Evolutionary conservation across 2,329 filamentous ascomycete species (phyloP).

Genomic region (Coleophoma cylindrospora): DNA sequence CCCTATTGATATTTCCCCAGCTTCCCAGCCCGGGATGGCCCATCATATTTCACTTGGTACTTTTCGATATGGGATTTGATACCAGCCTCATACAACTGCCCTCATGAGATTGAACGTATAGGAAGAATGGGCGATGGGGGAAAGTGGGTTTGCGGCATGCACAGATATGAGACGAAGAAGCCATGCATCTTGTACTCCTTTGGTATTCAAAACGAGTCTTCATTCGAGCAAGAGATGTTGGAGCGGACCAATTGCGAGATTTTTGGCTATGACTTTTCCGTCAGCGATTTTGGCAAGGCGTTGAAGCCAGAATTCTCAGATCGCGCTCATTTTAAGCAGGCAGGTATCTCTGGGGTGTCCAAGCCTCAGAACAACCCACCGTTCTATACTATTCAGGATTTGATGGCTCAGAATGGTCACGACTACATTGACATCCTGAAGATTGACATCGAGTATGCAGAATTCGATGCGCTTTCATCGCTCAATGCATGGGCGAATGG

Average conservation of each 20-base stretch:
- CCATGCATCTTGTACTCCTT: conserved; percentile 32
- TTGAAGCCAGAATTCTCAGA: conserved; percentile 17
- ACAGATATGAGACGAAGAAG: conserved; percentile 21
- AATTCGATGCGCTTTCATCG: conserved; percentile 24
- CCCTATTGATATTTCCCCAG: conserved; percentile 2
- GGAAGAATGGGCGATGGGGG: conserved; percentile 33
- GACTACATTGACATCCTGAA: conserved; percentile 29
- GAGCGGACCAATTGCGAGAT: conserved; percentile 31
- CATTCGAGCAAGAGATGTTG: conserved; percentile 32
- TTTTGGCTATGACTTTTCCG: conserved; percentile 34
- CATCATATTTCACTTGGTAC: conserved; percentile 15
- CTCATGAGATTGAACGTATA: conserved; percentile 32
- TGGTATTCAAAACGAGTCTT: conserved; percentile 30
- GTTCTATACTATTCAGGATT: conserved; percentile 26
- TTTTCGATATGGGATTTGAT: conserved; percentile 33
- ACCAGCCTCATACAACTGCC: conserved; percentile 32
- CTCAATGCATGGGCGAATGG: conserved; percentile 8
- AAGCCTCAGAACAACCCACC: conserved; percentile 20
- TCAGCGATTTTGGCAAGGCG: conserved; percentile 26
- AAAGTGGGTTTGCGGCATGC: conserved; percentile 35
- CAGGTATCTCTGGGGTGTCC: conserved; percentile 22
- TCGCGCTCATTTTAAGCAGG: conserved; percentile 22
- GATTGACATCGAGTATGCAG: conserved; percentile 29
- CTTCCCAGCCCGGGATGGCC: conserved; percentile 14
- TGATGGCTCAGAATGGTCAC: conserved; percentile 29